These are phyloP conservation scores for Chlamydomonas reinhardtii DNA, from an alignment of 163 green algal genomes.

Conservation along the genomic window DNA sequence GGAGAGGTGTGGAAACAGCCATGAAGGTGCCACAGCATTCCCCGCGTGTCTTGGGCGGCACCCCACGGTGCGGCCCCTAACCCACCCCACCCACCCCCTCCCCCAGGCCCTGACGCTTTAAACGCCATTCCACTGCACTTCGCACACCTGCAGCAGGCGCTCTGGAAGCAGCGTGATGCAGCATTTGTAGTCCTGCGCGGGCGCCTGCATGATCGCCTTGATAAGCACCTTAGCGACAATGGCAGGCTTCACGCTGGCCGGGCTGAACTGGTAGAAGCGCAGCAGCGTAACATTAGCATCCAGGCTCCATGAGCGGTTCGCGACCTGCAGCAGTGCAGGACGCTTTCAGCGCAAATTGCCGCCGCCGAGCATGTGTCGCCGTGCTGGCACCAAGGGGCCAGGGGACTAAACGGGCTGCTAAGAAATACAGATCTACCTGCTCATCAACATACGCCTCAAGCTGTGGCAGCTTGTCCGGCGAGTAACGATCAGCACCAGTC, in stretches of 20 bases:
- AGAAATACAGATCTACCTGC: background rate
- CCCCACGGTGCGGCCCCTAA: no score
- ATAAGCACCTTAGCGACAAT: conserved; percentile 73
- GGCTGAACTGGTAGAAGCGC: conserved; percentile 77
- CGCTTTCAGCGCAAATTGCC: background rate
- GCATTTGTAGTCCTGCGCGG: conserved; percentile 69
- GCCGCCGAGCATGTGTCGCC: background rate
- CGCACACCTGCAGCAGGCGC: conserved; percentile 57
- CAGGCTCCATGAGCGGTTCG: conserved; percentile 64
- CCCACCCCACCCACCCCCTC: no score
- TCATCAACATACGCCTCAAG: conserved; percentile 48
- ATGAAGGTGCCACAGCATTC: no score
- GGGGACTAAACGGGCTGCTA: background rate
- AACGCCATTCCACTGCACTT: background rate
- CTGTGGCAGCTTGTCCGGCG: conserved; percentile 30
- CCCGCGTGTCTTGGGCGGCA: no score
- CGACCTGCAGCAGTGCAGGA: conserved; percentile 45
- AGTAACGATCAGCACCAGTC: conserved; percentile 25
- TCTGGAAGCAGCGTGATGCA: conserved; percentile 77
- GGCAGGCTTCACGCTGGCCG: conserved; percentile 58
- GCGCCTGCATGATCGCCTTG: conserved; percentile 76
- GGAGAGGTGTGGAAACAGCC: no score
- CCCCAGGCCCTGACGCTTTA: background rate
- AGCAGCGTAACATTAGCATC: conserved; percentile 76
- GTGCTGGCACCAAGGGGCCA: no score